A percentile compares a stretch with the other conserved stretches of the same genome.
Conservation (phyloP, 2,329 filamentous ascomycete genomes). For the Aspergillus fructus region DNA sequence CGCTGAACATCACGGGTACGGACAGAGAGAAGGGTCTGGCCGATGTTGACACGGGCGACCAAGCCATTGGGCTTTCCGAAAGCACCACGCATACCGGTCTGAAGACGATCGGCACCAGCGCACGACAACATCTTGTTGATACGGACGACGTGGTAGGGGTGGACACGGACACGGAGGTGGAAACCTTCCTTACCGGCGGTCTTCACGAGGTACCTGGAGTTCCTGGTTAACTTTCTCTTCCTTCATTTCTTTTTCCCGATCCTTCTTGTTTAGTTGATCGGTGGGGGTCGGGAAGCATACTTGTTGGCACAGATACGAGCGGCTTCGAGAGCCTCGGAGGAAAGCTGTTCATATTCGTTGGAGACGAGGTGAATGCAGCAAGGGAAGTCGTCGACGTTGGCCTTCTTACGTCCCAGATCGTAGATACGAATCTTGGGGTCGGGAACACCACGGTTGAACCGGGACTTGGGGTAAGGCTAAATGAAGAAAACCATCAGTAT, state of each 20-base stretch:
- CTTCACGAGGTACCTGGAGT: slow-evolving; percentile 64
- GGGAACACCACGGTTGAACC: slow-evolving; percentile 99
- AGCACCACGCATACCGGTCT: slow-evolving; percentile 99
- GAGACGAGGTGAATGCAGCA: slow-evolving; percentile 98
- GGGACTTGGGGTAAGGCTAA: slow-evolving; percentile 97
- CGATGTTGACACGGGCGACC: slow-evolving; percentile 99
- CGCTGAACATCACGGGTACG: slow-evolving; percentile 95
- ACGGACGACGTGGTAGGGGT: slow-evolving; percentile 99
- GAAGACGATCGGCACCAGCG: slow-evolving; percentile 99
- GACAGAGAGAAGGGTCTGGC: slow-evolving; percentile 96
- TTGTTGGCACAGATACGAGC: slow-evolving; percentile 99
- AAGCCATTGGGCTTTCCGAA: slow-evolving; percentile 99
- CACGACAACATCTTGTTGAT: slow-evolving; percentile 99
- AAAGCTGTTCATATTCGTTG: slow-evolving; percentile 99
- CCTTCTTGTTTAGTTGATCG: background rate
- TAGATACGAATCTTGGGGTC: slow-evolving; percentile 89
- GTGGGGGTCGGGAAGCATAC: slow-evolving; percentile 50
- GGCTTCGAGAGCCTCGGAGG: slow-evolving; percentile 98
- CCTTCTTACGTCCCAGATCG: slow-evolving; percentile 97
- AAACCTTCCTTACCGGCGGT: slow-evolving; percentile 69
- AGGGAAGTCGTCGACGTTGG: slow-evolving; percentile 98
- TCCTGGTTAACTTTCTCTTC: background rate
- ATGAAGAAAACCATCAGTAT: slow-evolving; percentile 22
- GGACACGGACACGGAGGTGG: slow-evolving; percentile 75
- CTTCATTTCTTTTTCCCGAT: background rate